Evolutionary conservation across 73 alveolate genomes (phyloP), one percentile per base, ranked within the genome.

Genomic region (Uronychia setigera): DNA sequence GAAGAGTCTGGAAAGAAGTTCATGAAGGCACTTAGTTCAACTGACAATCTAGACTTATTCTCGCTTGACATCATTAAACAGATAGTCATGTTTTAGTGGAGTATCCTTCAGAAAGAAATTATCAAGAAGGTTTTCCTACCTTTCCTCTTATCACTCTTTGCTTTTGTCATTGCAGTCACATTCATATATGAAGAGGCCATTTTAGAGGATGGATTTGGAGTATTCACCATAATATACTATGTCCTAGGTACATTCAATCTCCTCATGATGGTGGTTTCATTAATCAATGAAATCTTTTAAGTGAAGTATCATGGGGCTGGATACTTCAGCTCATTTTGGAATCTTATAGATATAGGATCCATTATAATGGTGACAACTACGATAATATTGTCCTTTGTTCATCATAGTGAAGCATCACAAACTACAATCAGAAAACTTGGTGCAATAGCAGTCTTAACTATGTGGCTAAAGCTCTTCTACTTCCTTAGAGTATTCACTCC

Each of bases 291-390:
- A 59, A 35, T 80, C 13, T 19, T 28, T 26, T 74, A 80, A 29
- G 1, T 80, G 28, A 30, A 27, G 0, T 80, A 57, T 34, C 87
- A 80, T 58, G 31, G 31, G 58, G 28, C 35, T 1, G 82, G 60
- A 31, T 81, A 81, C 60, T 29, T 81, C 29, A 31, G 60, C 60
- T 60, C 82, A 9, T 81, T 81, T 33, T 81, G 88, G 88, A 81
- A 81, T 75, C 26, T 81, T 33, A 57, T 67, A 19, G 88, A 81
- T 59, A 14, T 81, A 29, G 14, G 58, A 26, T 27, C 81, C 19
- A 26, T 32, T 33, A 26, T 31, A 9, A 1, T 81, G 76, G 32
- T 26, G 14, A 14, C 32, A 1, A 30, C 81, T 14, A 19, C 19
- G 1, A 67, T 81, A 0, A 33, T 60, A 59, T 5, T 59, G 77